These are phyloP conservation scores for Fusarium napiforme DNA, from an alignment of 2,329 filamentous ascomycete species.

Conservation along the genomic window DNA sequence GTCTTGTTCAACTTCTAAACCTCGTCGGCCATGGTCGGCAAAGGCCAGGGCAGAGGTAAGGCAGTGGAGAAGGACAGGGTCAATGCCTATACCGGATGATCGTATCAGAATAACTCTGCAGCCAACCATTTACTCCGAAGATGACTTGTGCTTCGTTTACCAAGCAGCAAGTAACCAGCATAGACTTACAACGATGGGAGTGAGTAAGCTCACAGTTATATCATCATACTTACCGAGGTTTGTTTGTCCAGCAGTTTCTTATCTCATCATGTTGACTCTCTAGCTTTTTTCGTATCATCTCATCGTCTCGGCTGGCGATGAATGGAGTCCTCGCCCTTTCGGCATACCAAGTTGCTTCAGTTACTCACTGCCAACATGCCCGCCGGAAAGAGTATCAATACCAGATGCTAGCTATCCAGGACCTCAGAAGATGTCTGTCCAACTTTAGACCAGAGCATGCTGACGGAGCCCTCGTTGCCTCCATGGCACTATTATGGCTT, in stretches of 20 bases:
- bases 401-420: slow-evolving; percentile 28
- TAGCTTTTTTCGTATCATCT: slow-evolving; percentile 24
- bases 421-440: slow-evolving; percentile 9
- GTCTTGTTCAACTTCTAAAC: background rate
- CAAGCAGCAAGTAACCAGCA: slow-evolving; percentile 26
- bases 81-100: slow-evolving; percentile 24
- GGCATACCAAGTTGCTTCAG: slow-evolving; percentile 24
- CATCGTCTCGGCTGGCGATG: slow-evolving; percentile 23
- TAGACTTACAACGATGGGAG: slow-evolving; percentile 22
- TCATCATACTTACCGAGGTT: slow-evolving; percentile 26
- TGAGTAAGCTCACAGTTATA: slow-evolving; percentile 18
- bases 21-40: slow-evolving; percentile 20
- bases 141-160: slow-evolving; percentile 27
- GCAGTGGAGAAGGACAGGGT: slow-evolving; percentile 30
- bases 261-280: background rate
- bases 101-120: slow-evolving; percentile 16
- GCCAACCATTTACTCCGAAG: slow-evolving; percentile 26
- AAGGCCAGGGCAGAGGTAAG: slow-evolving; percentile 31
- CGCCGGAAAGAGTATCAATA: slow-evolving; percentile 28
- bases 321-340: slow-evolving; percentile 25
- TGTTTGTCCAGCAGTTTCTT: background rate
- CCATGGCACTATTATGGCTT: slow-evolving; percentile 18
- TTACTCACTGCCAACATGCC: slow-evolving; percentile 18
- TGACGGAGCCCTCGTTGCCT: slow-evolving; percentile 25
- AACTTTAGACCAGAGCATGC: slow-evolving; percentile 17